These are phyloP conservation scores for Umbilicus rupestris DNA, from an alignment of 164 flowering plant species.

Conservation along the genomic window DNA sequence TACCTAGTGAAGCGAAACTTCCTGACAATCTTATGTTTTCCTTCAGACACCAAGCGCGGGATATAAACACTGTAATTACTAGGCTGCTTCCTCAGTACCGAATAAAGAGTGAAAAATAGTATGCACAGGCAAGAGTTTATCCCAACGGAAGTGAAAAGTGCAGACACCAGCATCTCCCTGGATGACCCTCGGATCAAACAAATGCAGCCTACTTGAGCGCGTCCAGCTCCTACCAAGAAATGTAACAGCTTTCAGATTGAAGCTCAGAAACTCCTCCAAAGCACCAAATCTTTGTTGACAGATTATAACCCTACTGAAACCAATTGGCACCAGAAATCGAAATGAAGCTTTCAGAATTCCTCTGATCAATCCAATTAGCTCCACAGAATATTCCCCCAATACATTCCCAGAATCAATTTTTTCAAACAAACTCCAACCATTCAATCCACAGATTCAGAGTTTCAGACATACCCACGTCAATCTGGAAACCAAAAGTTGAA, in stretches of 20 bases:
- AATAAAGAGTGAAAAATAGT: slow-evolving; percentile 52
- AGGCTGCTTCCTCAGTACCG: slow-evolving; percentile 71
- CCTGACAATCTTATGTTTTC: slow-evolving; percentile 29
- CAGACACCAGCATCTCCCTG: slow-evolving; percentile 65
- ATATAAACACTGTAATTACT: slow-evolving; percentile 46
- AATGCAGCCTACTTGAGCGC: no score
- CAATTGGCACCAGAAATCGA: no score
- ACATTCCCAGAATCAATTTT: neutral
- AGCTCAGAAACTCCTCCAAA: neutral
- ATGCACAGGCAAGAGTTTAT: slow-evolving; percentile 71
- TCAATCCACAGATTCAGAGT: neutral
- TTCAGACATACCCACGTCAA: neutral
- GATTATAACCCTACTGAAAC: no score
- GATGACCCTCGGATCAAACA: slow-evolving; percentile 7
- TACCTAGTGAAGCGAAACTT: slow-evolving; percentile 46
- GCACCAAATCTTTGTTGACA: neutral
- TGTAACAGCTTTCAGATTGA: neutral
- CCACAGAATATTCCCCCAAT: slow-evolving; percentile 1
- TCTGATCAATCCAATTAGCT: neutral
- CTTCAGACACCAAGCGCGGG: slow-evolving; percentile 69
- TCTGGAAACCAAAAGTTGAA: neutral
- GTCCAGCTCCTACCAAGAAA: neutral
- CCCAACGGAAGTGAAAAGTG: slow-evolving; percentile 78
- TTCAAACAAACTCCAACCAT: neutral
- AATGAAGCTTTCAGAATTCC: neutral